A percentile compares a stretch with the other conserved stretches of the same genome.
These are phyloP conservation scores for Albophoma yamanashiensis DNA, from an alignment of 2,329 filamentous ascomycete species.

Conservation along the genomic window DNA sequence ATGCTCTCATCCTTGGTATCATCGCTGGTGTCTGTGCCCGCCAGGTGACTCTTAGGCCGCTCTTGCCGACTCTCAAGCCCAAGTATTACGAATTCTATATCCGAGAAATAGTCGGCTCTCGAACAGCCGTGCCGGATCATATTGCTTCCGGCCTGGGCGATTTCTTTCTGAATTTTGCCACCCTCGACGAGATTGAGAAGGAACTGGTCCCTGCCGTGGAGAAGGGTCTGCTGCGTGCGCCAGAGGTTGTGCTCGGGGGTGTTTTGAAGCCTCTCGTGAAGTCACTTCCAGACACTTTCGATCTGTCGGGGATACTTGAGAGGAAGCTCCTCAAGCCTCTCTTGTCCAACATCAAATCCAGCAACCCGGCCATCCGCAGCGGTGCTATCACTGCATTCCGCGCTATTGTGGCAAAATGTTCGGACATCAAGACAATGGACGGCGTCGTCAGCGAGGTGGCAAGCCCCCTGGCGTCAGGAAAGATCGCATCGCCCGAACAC, in stretches of 20 bases:
- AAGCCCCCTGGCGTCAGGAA: slow-evolving; percentile 68
- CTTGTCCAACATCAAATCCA: slow-evolving; percentile 84
- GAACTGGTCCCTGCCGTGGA: slow-evolving; percentile 75
- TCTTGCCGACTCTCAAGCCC: slow-evolving; percentile 54
- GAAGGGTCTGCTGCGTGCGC: slow-evolving; percentile 78
- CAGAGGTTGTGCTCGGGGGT: slow-evolving; percentile 77
- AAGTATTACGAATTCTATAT: slow-evolving; percentile 74
- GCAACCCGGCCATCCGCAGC: slow-evolving; percentile 65
- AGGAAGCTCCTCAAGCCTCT: slow-evolving; percentile 74
- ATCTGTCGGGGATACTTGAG: slow-evolving; percentile 65
- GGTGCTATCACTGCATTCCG: slow-evolving; percentile 68
- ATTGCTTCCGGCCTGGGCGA: slow-evolving; percentile 64
- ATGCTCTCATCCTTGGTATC: slow-evolving; percentile 71
- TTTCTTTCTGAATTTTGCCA: slow-evolving; percentile 71
- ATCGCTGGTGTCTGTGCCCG: slow-evolving; percentile 80
- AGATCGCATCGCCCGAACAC: slow-evolving; percentile 77
- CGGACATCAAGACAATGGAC: slow-evolving; percentile 45
- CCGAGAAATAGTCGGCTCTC: slow-evolving; percentile 75
- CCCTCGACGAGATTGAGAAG: slow-evolving; percentile 61
- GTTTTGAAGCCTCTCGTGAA: slow-evolving; percentile 63
- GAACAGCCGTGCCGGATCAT: slow-evolving; percentile 58
- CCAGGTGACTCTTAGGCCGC: slow-evolving; percentile 48
- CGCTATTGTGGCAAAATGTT: slow-evolving; percentile 52
- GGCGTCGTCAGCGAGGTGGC: slow-evolving; percentile 71
- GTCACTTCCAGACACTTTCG: slow-evolving; percentile 58